Percentiles rank a stretch among this genome's conserved stretches.
Conservation (phyloP, 106 monocot species). For the Dendrobium catenatum region DNA sequence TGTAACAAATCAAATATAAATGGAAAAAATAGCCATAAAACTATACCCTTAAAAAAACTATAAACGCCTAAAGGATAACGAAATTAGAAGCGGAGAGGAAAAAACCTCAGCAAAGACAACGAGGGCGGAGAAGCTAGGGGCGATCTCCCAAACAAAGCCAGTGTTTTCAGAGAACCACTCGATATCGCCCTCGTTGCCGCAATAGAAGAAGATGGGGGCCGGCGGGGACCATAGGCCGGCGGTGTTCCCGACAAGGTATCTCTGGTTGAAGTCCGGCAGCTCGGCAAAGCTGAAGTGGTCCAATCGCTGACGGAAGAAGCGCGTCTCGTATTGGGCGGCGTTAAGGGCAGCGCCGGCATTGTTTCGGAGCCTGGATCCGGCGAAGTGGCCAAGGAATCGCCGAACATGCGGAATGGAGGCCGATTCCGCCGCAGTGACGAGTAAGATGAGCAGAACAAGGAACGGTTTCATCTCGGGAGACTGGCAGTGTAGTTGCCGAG, state of each 20-base stretch:
- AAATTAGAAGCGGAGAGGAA: not conserved
- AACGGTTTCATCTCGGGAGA: not conserved
- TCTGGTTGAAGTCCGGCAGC: constrained; percentile 41
- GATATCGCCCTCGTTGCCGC: constrained; percentile 90
- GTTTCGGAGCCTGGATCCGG: constrained; percentile 8
- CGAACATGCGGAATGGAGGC: constrained; percentile 5
- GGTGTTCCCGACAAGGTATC: constrained; percentile 48
- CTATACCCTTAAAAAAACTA: no score
- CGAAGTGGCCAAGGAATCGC: constrained; percentile 13
- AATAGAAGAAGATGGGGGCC: constrained; percentile 91
- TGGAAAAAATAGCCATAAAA: not conserved
- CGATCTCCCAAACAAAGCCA: constrained; percentile 91
- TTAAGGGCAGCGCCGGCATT: not conserved
- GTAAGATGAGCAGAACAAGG: not conserved
- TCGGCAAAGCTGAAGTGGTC: constrained; percentile 87
- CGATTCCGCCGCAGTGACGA: not conserved
- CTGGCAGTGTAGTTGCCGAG: no score
- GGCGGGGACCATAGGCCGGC: constrained; percentile 18
- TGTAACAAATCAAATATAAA: not conserved
- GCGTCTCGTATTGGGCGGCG: constrained; percentile 40
- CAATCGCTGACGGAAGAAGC: constrained; percentile 59
- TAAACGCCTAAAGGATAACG: not conserved
- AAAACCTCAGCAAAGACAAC: constrained; percentile 84
- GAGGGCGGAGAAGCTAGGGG: constrained; percentile 65
- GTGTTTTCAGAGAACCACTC: constrained; percentile 93